phyloP scores from a whole-genome alignment of 2,329 filamentous ascomycete species.

The Botrytis deweyae region DNA sequence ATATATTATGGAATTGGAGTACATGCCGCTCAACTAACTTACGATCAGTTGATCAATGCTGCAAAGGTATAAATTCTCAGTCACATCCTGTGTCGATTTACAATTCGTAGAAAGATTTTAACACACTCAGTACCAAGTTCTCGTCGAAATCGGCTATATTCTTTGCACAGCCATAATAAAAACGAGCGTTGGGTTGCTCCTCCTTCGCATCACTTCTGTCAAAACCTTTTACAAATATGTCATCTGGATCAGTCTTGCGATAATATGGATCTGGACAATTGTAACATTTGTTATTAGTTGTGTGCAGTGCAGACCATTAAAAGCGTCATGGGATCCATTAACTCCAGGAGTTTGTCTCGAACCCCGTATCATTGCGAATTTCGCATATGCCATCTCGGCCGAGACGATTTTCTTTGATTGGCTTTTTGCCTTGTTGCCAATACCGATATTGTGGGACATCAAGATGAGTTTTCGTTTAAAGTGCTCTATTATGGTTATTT shows the following conservation, averaged over 20 bases:
- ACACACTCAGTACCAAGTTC: slow-evolving; percentile 1
- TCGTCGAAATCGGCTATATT: not conserved
- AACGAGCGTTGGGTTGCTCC: slow-evolving; percentile 17
- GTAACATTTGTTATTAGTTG: not conserved
- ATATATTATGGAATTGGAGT: not conserved
- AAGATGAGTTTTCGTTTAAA: slow-evolving; percentile 6
- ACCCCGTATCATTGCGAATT: not conserved
- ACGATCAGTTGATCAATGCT: not conserved
- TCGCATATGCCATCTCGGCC: slow-evolving; percentile 13
- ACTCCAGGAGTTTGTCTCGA: not conserved
- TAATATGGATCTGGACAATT: slow-evolving; percentile 2
- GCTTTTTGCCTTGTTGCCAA: slow-evolving; percentile 14
- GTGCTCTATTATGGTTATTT: not conserved
- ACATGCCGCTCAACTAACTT: not conserved
- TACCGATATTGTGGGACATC: slow-evolving; percentile 15
- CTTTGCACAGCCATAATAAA: slow-evolving; percentile 4
- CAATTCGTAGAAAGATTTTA: not conserved
- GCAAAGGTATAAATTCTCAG: slow-evolving; percentile 3
- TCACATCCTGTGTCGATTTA: not conserved
- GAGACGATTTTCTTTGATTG: slow-evolving; percentile 22
- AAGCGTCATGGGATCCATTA: not conserved
- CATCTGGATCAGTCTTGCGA: slow-evolving; percentile 1
- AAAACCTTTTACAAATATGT: slow-evolving; percentile 17
- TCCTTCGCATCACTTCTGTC: slow-evolving; percentile 9
- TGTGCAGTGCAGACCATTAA: slow-evolving; percentile 9